Percentiles rank a stretch among this genome's conserved stretches.
Evolutionary conservation across 2,329 filamentous ascomycete genomes (phyloP).

Genomic region (Diplocarpon rosae): DNA sequence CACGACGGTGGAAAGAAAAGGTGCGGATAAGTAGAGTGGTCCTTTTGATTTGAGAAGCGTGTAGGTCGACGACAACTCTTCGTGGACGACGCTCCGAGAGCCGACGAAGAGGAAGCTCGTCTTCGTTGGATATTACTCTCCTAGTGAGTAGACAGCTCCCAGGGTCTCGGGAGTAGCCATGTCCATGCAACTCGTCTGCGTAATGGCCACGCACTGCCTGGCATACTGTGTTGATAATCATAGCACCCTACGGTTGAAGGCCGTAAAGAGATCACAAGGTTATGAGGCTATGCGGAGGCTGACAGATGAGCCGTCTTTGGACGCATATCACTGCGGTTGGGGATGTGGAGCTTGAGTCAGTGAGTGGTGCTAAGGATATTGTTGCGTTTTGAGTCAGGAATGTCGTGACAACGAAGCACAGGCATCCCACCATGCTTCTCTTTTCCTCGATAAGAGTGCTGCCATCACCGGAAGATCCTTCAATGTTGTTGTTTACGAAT

Average conservation of each 20-base stretch:
- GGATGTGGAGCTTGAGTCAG: conserved; percentile 32
- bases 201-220: conserved; percentile 37
- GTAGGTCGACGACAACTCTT: too few relatives aligned
- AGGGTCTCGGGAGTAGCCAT: conserved; percentile 41
- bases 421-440: conserved; percentile 32
- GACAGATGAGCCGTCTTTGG: conserved; percentile 39
- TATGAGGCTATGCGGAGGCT: conserved; percentile 48
- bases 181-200: conserved; percentile 41
- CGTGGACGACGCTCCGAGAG: conserved; percentile 41
- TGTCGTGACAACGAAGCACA: conserved; percentile 39
- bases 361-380: conserved; percentile 45
- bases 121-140: background rate
- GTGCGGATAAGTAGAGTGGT: too few relatives aligned
- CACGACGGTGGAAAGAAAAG: too few relatives aligned
- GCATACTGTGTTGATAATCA: conserved; percentile 33
- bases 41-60: too few relatives aligned
- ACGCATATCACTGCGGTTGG: conserved; percentile 39
- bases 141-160: background rate
- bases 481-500: background rate
- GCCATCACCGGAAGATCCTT: background rate
- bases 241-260: conserved; percentile 39
- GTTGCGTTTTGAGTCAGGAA: conserved; percentile 45
- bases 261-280: conserved; percentile 31
- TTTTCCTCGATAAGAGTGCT: conserved; percentile 5
- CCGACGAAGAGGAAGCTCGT: conserved; percentile 37